Percentiles rank a stretch among this genome's conserved stretches.
phyloP scores from a whole-genome alignment of 192 early-diverging fungal genomes.

The Backusella circina region DNA sequence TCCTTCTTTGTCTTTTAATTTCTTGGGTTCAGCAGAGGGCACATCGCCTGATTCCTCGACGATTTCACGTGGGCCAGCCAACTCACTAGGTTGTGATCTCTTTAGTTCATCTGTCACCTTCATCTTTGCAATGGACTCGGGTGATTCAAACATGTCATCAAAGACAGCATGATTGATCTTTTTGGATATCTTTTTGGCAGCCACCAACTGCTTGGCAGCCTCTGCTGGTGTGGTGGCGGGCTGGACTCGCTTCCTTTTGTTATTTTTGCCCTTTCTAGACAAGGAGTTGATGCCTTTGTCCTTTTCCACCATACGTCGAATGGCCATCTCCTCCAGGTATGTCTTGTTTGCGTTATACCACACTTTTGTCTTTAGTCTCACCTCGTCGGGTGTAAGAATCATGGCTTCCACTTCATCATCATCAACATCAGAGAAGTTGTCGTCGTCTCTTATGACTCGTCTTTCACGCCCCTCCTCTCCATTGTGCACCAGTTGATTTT shows the following conservation, averaged over 20 bases:
- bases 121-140: constrained; percentile 29
- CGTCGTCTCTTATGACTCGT: constrained; percentile 8
- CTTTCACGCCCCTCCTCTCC: neutral
- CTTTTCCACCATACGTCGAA: constrained; percentile 74
- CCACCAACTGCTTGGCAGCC: constrained; percentile 71
- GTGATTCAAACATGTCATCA: constrained; percentile 62
- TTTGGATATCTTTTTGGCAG: constrained; percentile 74
- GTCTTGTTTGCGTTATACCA: constrained; percentile 91
- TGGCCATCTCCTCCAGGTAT: constrained; percentile 60
- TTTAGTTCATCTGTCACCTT: constrained; percentile 31
- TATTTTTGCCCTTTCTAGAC: constrained; percentile 39
- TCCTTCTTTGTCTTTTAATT: constrained; percentile 17
- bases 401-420: constrained; percentile 71
- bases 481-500: neutral
- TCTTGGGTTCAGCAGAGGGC: constrained; percentile 24
- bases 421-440: constrained; percentile 54
- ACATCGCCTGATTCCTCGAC: constrained; percentile 45
- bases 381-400: constrained; percentile 73
- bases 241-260: constrained; percentile 29
- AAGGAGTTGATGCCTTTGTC: constrained; percentile 15
- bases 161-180: constrained; percentile 89
- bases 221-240: constrained; percentile 66
- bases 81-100: constrained; percentile 18
- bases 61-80: constrained; percentile 25
- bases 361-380: constrained; percentile 72